Evolutionary conservation across 768 basidiomycete species (phyloP), one percentile per base, ranked within the genome.

Genomic region (Trametopsis cervina): DNA sequence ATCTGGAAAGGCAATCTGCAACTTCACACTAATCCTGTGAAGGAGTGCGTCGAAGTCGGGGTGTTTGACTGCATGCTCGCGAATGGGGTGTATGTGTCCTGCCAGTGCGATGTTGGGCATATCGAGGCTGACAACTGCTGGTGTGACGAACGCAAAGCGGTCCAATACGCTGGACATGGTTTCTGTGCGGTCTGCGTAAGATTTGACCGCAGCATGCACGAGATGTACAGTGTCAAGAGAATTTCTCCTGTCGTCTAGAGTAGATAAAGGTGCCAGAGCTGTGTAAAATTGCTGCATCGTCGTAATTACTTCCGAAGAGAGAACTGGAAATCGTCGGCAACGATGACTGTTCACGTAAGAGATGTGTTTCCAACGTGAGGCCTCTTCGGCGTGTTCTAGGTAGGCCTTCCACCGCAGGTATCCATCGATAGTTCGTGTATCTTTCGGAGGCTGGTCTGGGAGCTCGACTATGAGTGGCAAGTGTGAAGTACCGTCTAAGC

Each of bases 1-100:
- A 56, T 94, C 89, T 0, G 94, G 94, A 63, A 97, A 96, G 1
- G 91, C 93, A 46, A 97, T 90, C 56, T 92, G 89, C 24, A 91
- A 73, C 61, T 89, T 91, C 55, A 92, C 89, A 36, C 76, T 80
- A 1, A 84, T 67, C 21, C 69, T 74, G 61, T 96, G 93, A 10
- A 96, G 63, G 18, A 75, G 65, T 1, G 68, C 66, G 58, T 93
- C 91, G 57, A 92, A 87, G 18, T 58, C 40, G 25, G 54, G 17
- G 13, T 46, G 49, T 18, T 44, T 46, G 42, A 62, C 25, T 0
- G 52, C 20, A 4, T 54, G 36, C 25, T 66, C 60, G n/a, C n/a
- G n/a, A n/a, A n/a, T n/a, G n/a, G n/a, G n/a, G n/a, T n/a, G n/a
- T n/a, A n/a, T n/a, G 35, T 68, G 54, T 5, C 76, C 78, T 0